Conservation (phyloP, 495 filamentous ascomycete species). For the Neurospora sp. region DNA sequence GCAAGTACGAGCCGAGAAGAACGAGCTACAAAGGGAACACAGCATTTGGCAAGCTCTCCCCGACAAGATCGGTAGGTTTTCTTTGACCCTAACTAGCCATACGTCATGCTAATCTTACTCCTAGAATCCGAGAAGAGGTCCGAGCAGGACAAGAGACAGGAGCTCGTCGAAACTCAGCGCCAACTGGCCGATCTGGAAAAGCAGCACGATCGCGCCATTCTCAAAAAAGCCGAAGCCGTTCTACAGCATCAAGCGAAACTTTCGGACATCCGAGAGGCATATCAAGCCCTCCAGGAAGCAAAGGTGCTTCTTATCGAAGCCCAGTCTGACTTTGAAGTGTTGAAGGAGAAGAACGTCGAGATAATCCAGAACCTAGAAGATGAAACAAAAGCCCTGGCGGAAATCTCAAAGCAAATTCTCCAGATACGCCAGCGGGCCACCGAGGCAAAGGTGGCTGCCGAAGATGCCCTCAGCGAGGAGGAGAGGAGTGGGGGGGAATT, state of each 20-base stretch:
- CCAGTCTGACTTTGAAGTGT: slow-evolving; percentile 56
- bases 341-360: slow-evolving; percentile 51
- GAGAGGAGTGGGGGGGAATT: slow-evolving; percentile 21
- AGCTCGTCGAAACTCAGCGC: slow-evolving; percentile 30
- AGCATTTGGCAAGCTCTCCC: slow-evolving; percentile 57
- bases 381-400: slow-evolving; percentile 13
- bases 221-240: slow-evolving; percentile 53
- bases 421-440: slow-evolving; percentile 21
- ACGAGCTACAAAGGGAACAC: slow-evolving; percentile 48
- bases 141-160: slow-evolving; percentile 25
- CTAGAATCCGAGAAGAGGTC: slow-evolving; percentile 46
- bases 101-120: slow-evolving; percentile 11
- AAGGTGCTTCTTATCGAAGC: slow-evolving; percentile 69
- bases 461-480: slow-evolving; percentile 24
- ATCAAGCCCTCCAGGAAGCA: slow-evolving; percentile 55
- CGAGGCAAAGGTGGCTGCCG: slow-evolving; percentile 14
- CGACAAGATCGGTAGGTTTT: slow-evolving; percentile 49
- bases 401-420: slow-evolving; percentile 10
- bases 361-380: slow-evolving; percentile 44
- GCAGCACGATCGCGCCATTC: slow-evolving; percentile 43
- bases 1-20: slow-evolving; percentile 26
- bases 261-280: slow-evolving; percentile 43
- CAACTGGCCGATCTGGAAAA: slow-evolving; percentile 27
- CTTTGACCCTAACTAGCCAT: slow-evolving; percentile 10
- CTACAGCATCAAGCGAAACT: slow-evolving; percentile 52